Evolutionary conservation across 768 basidiomycete species (phyloP), one percentile per base, ranked within the genome.

Genomic region (Rhodotorula toruloides): DNA sequence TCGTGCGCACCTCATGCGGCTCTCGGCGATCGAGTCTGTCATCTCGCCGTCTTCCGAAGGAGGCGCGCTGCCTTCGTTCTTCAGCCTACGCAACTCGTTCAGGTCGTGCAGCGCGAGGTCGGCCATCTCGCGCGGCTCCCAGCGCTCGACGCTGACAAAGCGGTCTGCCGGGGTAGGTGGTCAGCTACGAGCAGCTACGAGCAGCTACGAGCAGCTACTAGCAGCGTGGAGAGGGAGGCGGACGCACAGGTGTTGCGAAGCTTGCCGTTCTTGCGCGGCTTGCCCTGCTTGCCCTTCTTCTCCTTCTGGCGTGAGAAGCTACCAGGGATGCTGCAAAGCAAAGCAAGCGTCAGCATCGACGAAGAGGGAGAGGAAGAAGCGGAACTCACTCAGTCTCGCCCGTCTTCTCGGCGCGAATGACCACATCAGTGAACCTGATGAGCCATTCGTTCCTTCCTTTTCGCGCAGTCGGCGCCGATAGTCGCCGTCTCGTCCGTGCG

Each of bases 361-460:
- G n/a, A 32, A 25, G 27, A 32, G 17, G 31, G 27, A 25, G 39
- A 44, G 39, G 13, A 1, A 37, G 37, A 40, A 1, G 36, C 8
- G 14, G 49, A 14, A 48, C 66, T 52, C 37, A 67, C 66, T 70
- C 88, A 0, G 96, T 99, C 12, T 87, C 87, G 16, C 96, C 94
- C 4, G 87, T 88, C 59, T 90, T 83, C 74, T 92, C 90, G 76
- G 93, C 98, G 52, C 91, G 84, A 43, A 99, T 79, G 10, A 91
- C 87, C 52, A 99, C 94, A 75, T 99, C 96, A 61, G 92, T 93
- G 81, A 99, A 97, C 21, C 87, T 85, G 3, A 99, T 90, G 60
- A 93, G 82, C 96, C 96, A 99, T 49, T 99, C 94, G 74, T 87
- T 86, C 80, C 88, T 74, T 81, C 36, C 83, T 62, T n/a, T 39